phyloP scores from a whole-genome alignment of 2,329 filamentous ascomycete species.

The Colletotrichum paranaense region DNA sequence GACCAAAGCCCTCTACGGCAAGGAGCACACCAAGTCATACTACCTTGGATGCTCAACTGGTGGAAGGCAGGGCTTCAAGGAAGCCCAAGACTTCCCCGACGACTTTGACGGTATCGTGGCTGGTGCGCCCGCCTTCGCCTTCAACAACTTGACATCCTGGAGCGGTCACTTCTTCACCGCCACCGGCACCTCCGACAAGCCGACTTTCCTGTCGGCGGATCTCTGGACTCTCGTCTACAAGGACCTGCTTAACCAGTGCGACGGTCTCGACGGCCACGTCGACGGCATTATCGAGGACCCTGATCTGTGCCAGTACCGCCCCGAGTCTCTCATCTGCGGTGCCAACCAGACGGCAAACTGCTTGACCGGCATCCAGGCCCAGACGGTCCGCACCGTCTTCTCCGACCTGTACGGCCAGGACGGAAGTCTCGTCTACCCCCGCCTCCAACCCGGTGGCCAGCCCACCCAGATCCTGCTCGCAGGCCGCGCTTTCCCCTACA shows the following conservation, averaged over 20 bases:
- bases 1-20: conserved; percentile 58
- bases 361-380: conserved; percentile 47
- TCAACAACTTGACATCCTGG: conserved; percentile 50
- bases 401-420: conserved; percentile 42
- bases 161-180: conserved; percentile 46
- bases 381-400: conserved; percentile 47
- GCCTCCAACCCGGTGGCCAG: conserved; percentile 60
- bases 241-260: conserved; percentile 44
- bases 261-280: conserved; percentile 38
- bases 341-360: conserved; percentile 1
- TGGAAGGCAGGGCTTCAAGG: conserved; percentile 61
- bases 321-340: conserved; percentile 54
- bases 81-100: conserved; percentile 58
- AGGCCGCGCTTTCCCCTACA: conserved; percentile 41
- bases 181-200: conserved; percentile 53
- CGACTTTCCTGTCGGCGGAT: conserved; percentile 46
- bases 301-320: conserved; percentile 47
- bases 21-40: conserved; percentile 51
- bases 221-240: conserved; percentile 27
- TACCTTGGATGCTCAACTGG: conserved; percentile 63
- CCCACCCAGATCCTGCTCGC: conserved; percentile 57
- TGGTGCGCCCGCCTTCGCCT: conserved; percentile 52
- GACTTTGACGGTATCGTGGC: conserved; percentile 59
- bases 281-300: conserved; percentile 40
- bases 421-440: conserved; percentile 53